Evolutionary conservation across 2,329 filamentous ascomycete genomes (phyloP).

Genomic region (Trichoderma sp.): DNA sequence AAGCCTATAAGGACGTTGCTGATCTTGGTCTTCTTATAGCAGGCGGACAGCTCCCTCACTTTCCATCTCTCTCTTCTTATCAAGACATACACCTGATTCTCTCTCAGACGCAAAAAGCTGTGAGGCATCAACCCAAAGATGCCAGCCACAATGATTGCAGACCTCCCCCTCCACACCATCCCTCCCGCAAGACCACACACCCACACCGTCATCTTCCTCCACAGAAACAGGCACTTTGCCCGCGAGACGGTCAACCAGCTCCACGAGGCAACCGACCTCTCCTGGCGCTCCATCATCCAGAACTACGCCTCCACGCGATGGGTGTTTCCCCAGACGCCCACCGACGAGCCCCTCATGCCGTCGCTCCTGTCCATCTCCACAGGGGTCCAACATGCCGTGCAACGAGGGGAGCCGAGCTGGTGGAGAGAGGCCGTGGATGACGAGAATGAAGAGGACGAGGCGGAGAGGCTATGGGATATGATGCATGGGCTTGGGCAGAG

Average conservation of each 20-base stretch:
- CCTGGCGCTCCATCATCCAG: constrained; percentile 24
- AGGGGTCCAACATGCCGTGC: constrained; percentile 7
- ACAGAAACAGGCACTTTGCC: constrained; percentile 3
- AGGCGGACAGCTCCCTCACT: neutral
- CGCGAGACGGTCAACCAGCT: constrained; percentile 7
- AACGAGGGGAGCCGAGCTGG: constrained; percentile 14
- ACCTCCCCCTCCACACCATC: constrained; percentile 23
- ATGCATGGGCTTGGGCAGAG: neutral
- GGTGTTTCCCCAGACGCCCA: constrained; percentile 26
- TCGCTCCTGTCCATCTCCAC: constrained; percentile 11
- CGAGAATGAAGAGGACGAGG: neutral
- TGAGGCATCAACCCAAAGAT: neutral
- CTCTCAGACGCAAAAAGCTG: neutral
- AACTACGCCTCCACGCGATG: constrained; percentile 23
- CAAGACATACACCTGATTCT: neutral
- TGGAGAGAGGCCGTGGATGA: neutral
- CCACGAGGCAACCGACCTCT: constrained; percentile 15
- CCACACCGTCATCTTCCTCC: constrained; percentile 24
- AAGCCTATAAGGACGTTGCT: neutral
- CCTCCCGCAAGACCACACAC: constrained; percentile 22
- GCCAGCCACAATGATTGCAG: constrained; percentile 10
- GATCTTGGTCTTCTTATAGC: neutral
- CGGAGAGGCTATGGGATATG: neutral
- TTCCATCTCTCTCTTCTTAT: neutral
- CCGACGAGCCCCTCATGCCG: constrained; percentile 8